These are phyloP conservation scores for Sclerotinia subarctica DNA, from an alignment of 2,329 filamentous ascomycete genomes.

Conservation along the genomic window DNA sequence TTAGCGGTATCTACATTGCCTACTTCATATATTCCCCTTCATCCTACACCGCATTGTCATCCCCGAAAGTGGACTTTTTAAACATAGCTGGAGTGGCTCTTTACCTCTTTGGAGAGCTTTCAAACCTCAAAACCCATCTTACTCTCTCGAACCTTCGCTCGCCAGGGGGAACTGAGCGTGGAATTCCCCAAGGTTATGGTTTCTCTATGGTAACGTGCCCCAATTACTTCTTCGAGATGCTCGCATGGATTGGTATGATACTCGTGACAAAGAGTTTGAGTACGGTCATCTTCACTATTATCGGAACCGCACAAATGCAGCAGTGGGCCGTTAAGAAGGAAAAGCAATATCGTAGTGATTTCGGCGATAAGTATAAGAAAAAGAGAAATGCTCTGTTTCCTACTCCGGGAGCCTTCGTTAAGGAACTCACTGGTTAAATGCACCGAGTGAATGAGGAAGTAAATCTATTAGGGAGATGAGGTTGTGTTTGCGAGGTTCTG, in stretches of 20 bases:
- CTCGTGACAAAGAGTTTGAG: constrained; percentile 76
- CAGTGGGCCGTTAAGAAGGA: constrained; percentile 92
- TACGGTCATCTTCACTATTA: constrained; percentile 70
- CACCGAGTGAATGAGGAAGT: neutral
- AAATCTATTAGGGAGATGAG: neutral
- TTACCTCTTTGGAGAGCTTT: constrained; percentile 73
- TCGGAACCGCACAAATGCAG: constrained; percentile 77
- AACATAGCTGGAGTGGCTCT: constrained; percentile 68
- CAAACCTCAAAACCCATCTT: constrained; percentile 76
- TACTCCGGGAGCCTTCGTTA: constrained; percentile 24
- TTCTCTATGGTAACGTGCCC: constrained; percentile 89
- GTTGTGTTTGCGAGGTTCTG: neutral
- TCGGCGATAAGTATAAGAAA: constrained; percentile 91
- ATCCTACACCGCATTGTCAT: constrained; percentile 57
- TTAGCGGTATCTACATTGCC: constrained; percentile 76
- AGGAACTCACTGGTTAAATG: constrained; percentile 22
- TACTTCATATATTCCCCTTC: constrained; percentile 80
- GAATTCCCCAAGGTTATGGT: constrained; percentile 81
- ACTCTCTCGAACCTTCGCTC: constrained; percentile 75
- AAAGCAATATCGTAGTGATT: constrained; percentile 81
- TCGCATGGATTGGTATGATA: constrained; percentile 82
- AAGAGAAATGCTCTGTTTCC: constrained; percentile 83
- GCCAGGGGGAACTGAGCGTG: constrained; percentile 77
- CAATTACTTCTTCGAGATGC: constrained; percentile 91
- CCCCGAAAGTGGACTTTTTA: constrained; percentile 43